phyloP scores from a whole-genome alignment of 1,139 yeast genomes.

The Candida sanyaensis region DNA sequence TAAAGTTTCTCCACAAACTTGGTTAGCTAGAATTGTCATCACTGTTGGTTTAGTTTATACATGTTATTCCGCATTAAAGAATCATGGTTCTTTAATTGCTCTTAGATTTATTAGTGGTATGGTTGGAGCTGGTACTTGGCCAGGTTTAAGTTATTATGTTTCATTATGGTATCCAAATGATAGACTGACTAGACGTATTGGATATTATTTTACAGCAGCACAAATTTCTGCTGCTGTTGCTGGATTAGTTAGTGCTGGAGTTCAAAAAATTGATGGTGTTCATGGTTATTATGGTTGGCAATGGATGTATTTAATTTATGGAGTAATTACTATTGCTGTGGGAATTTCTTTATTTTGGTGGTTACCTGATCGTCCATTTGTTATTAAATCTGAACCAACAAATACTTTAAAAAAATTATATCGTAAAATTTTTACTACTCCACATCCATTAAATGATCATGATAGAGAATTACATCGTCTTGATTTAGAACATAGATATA shows the following conservation, averaged over 20 bases:
- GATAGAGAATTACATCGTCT: conserved; percentile 60
- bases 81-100: conserved; percentile 65
- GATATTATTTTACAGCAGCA: conserved; percentile 90
- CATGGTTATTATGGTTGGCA: conserved; percentile 81
- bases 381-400: conserved; percentile 16
- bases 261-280: conserved; percentile 76
- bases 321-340: conserved; percentile 65
- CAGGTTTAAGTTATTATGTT: conserved; percentile 84
- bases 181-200: conserved; percentile 75
- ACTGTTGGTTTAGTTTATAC: conserved; percentile 77
- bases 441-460: conserved; percentile 52
- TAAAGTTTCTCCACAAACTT: conserved; percentile 77
- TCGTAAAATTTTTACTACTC: conserved; percentile 33
- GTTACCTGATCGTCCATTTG: conserved; percentile 73
- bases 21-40: conserved; percentile 79
- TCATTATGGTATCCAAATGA: conserved; percentile 86
- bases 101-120: conserved; percentile 74
- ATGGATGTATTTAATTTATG: conserved; percentile 83
- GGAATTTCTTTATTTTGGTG: conserved; percentile 76
- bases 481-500: conserved; percentile 57
- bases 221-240: conserved; percentile 86
- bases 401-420: conserved; percentile 20
- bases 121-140: conserved; percentile 93
- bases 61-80: conserved; percentile 63
- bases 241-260: conserved; percentile 84